Percentiles rank a stretch among this genome's conserved stretches.
These are phyloP conservation scores for Amanita jacksonii DNA, from an alignment of 768 basidiomycete genomes.

Conservation along the genomic window DNA sequence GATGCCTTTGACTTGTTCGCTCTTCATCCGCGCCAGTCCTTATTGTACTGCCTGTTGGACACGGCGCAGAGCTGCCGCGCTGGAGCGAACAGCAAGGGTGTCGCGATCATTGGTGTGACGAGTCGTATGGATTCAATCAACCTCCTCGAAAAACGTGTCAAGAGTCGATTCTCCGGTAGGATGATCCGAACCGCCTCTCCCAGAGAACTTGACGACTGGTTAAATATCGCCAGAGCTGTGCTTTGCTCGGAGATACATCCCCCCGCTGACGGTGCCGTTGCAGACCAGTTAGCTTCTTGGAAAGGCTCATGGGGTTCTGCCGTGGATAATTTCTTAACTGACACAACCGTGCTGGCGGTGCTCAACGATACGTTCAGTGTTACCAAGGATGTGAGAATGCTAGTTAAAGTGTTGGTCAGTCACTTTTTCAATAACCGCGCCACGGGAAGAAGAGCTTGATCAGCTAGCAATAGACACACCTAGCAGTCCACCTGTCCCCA, in stretches of 20 bases:
- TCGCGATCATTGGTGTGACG: conserved; percentile 83
- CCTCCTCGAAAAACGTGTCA: conserved; percentile 90
- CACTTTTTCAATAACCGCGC: not conserved
- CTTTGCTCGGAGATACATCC: conserved; percentile 24
- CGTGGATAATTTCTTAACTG: conserved; percentile 48
- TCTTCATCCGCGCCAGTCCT: conserved; percentile 80
- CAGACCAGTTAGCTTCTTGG: conserved; percentile 42
- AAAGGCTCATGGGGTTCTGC: conserved; percentile 41
- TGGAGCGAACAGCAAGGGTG: conserved; percentile 47
- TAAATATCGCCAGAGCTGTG: conserved; percentile 35
- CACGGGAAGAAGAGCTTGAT: not conserved
- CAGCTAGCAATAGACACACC: conserved; percentile 26
- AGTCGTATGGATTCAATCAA: conserved; percentile 83
- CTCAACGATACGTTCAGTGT: conserved; percentile 55
- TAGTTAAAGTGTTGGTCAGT: conserved; percentile 54
- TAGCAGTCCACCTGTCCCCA: conserved; percentile 37
- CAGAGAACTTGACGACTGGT: conserved; percentile 36
- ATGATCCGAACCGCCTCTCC: conserved; percentile 72
- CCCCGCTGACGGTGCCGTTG: conserved; percentile 14
- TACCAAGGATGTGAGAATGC: conserved; percentile 47
- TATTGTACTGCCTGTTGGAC: conserved; percentile 93
- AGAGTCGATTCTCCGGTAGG: conserved; percentile 92
- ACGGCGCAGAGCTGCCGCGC: conserved; percentile 82
- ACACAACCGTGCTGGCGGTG: conserved; percentile 32
- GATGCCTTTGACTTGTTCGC: conserved; percentile 95